Conservation (phyloP, 164 flowering plant species). For the Vitis cinerea region DNA sequence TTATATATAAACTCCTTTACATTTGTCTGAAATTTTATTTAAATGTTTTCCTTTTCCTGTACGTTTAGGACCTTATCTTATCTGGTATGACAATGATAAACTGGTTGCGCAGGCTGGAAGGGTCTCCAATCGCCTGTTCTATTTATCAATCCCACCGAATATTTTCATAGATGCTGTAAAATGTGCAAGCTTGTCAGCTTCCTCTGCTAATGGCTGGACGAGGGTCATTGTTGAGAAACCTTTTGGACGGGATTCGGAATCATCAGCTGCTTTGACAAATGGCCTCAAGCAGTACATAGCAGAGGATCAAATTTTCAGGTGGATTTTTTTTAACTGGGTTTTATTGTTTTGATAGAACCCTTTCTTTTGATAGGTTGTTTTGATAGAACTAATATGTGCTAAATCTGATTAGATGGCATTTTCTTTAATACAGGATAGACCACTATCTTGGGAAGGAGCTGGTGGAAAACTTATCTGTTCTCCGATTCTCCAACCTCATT, state of each 20-base stretch:
- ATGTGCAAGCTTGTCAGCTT: constrained; percentile 79
- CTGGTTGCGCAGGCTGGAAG: constrained; percentile 59
- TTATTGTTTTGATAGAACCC: not conserved
- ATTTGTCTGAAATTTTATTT: too few relatives aligned
- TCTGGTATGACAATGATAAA: not conserved
- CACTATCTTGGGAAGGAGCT: constrained; percentile 95
- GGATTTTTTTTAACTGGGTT: not conserved
- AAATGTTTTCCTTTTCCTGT: not conserved
- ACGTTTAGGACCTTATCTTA: not conserved
- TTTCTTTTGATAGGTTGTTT: not conserved
- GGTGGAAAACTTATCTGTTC: constrained; percentile 91
- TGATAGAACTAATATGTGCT: not conserved
- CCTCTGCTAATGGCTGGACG: constrained; percentile 90
- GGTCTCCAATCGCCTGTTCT: constrained; percentile 78
- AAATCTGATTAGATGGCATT: not conserved
- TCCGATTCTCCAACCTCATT: constrained; percentile 93
- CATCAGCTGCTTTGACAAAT: constrained; percentile 84
- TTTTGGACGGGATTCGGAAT: constrained; percentile 91
- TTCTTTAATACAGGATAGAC: constrained; percentile 64
- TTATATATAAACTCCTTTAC: too few relatives aligned
- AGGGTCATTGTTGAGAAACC: constrained; percentile 98
- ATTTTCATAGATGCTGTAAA: constrained; percentile 83
- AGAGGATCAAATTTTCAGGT: constrained; percentile 97
- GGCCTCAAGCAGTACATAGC: constrained; percentile 67
- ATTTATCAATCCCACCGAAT: constrained; percentile 91